These are phyloP conservation scores for Tetracladium marchalianum DNA, from an alignment of 495 filamentous ascomycete genomes.

Conservation along the genomic window DNA sequence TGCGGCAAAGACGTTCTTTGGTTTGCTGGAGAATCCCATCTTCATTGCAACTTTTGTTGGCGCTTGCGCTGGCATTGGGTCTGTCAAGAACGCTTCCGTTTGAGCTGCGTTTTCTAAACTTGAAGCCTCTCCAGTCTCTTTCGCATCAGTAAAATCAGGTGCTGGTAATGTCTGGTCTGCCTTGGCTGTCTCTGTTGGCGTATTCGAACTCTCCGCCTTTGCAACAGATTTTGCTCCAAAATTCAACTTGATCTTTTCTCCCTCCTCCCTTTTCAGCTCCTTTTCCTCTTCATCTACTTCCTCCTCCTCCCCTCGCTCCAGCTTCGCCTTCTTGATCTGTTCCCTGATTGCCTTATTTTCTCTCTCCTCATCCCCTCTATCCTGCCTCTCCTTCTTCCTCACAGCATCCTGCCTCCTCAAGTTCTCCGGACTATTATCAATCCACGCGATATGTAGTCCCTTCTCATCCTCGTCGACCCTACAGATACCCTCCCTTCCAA, in stretches of 20 bases:
- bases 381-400: slow-evolving; percentile 70
- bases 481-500: slow-evolving; percentile 77
- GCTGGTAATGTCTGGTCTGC: neutral
- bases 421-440: slow-evolving; percentile 82
- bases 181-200: neutral
- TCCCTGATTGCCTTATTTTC: slow-evolving; percentile 70
- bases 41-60: slow-evolving; percentile 43
- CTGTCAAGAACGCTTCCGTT: neutral
- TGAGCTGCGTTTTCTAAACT: neutral
- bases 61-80: neutral
- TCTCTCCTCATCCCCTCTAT: slow-evolving; percentile 81
- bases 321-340: slow-evolving; percentile 68
- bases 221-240: slow-evolving; percentile 43
- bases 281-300: slow-evolving; percentile 33
- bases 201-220: slow-evolving; percentile 3
- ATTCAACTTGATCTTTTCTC: slow-evolving; percentile 74
- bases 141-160: neutral
- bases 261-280: slow-evolving; percentile 57
- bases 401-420: slow-evolving; percentile 70
- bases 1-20: slow-evolving; percentile 77
- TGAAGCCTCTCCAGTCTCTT: neutral
- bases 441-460: slow-evolving; percentile 77
- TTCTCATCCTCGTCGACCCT: slow-evolving; percentile 84
- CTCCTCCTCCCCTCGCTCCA: slow-evolving; percentile 35
- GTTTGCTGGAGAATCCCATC: slow-evolving; percentile 42